Evolutionary conservation across 768 basidiomycete genomes (phyloP).

Genomic region (Ramaria sp.): DNA sequence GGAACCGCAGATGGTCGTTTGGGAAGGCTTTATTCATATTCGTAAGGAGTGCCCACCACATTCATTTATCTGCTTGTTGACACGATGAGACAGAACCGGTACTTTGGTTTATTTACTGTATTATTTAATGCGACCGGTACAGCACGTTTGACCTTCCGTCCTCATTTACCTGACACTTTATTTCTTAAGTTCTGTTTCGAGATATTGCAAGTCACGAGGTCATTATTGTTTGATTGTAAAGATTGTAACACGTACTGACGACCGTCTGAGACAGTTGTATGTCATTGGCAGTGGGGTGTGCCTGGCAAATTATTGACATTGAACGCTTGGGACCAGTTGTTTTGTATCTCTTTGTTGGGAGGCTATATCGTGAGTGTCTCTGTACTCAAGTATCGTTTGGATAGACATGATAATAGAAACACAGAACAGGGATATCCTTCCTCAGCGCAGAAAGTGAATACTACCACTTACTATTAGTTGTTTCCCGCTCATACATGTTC

Average conservation of each 20-base stretch:
- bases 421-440: not conserved
- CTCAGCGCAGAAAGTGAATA: not conserved
- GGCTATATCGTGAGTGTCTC: not conserved
- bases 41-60: not conserved
- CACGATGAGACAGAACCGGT: not conserved
- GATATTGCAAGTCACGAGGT: not conserved
- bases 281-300: not conserved
- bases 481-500: not conserved
- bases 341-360: not conserved
- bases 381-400: too few relatives aligned
- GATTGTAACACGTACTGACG: not conserved
- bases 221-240: not conserved
- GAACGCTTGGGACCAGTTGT: not conserved
- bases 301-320: not conserved
- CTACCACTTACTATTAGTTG: not conserved
- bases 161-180: not conserved
- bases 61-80: not conserved
- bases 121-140: not conserved
- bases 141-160: not conserved
- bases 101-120: not conserved
- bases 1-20: not conserved
- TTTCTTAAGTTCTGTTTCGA: not conserved
- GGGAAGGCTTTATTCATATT: not conserved
- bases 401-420: not conserved
- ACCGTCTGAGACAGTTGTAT: not conserved